These are phyloP conservation scores for Microcyclospora pomicola DNA, from an alignment of 2,329 filamentous ascomycete genomes.

Conservation along the genomic window DNA sequence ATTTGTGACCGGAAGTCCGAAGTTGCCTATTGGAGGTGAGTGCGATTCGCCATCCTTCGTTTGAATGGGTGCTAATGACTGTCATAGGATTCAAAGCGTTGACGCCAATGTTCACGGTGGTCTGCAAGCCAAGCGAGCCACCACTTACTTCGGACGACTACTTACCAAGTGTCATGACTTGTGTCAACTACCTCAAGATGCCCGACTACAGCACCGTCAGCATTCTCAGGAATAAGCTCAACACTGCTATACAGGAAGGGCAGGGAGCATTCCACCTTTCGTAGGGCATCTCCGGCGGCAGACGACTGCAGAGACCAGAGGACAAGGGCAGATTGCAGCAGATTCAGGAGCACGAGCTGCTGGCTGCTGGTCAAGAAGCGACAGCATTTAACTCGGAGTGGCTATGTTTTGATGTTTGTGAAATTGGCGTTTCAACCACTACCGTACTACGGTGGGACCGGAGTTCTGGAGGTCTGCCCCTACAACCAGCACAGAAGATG, in stretches of 20 bases:
- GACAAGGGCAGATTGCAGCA: too few species aligned
- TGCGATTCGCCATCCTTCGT: constrained; percentile 11
- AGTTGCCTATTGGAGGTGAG: constrained; percentile 92
- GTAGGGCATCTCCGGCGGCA: constrained; percentile 3
- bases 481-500: too few species aligned
- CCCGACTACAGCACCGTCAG: constrained; percentile 79
- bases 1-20: constrained; percentile 94
- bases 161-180: constrained; percentile 99
- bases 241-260: constrained; percentile 80
- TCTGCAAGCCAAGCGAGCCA: constrained; percentile 94
- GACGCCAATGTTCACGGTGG: constrained; percentile 96
- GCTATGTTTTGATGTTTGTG: too few species aligned
- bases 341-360: too few species aligned
- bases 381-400: too few species aligned
- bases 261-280: constrained; percentile 89
- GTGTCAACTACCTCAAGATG: constrained; percentile 96
- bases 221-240: constrained; percentile 63
- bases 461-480: too few species aligned
- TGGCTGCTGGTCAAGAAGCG: too few species aligned
- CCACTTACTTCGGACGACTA: constrained; percentile 93
- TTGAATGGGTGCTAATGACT: constrained; percentile 7
- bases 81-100: constrained; percentile 79
- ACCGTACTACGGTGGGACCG: too few species aligned
- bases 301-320: too few species aligned
- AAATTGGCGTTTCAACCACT: too few species aligned